These are phyloP conservation scores for Helianthus tuberosus DNA, from an alignment of 129 eudicot genomes.

Conservation along the genomic window DNA sequence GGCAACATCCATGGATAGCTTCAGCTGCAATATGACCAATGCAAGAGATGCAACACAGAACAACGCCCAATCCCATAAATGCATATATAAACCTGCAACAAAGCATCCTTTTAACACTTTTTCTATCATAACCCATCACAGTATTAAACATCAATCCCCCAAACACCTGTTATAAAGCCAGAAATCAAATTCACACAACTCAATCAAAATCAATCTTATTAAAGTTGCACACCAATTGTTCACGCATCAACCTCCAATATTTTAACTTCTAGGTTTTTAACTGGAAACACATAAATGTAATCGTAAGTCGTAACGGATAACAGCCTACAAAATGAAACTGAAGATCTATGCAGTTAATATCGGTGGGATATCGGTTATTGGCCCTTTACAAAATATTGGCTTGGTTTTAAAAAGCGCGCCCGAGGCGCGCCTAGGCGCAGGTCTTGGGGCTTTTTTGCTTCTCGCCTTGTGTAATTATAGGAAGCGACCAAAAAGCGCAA, in stretches of 20 bases:
- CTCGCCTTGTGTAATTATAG: too few species aligned
- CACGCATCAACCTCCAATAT: neutral
- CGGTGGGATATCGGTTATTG: too few species aligned
- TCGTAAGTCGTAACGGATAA: neutral
- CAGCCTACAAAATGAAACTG: neutral
- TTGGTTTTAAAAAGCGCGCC: too few species aligned
- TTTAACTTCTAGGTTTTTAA: neutral
- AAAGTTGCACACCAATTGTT: neutral
- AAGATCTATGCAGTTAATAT: neutral
- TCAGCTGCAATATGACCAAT: slow-evolving; percentile 90
- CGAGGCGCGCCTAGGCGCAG: too few species aligned
- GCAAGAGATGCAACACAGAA: slow-evolving; percentile 69
- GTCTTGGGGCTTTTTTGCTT: too few species aligned
- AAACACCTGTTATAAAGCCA: neutral
- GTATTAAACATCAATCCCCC: neutral
- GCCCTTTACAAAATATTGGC: too few species aligned
- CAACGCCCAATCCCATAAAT: slow-evolving; percentile 74
- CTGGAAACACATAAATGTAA: neutral
- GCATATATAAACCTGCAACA: slow-evolving; percentile 88
- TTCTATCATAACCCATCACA: slow-evolving; percentile 16
- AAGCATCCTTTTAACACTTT: slow-evolving; percentile 2
- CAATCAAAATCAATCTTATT: neutral
- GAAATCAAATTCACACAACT: slow-evolving; percentile 6
- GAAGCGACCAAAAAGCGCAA: too few species aligned
- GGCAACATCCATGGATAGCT: slow-evolving; percentile 84